Percentiles rank a stretch among this genome's conserved stretches.
Conservation (phyloP, 495 filamentous ascomycete species). For the Aspergillus indologenus region DNA sequence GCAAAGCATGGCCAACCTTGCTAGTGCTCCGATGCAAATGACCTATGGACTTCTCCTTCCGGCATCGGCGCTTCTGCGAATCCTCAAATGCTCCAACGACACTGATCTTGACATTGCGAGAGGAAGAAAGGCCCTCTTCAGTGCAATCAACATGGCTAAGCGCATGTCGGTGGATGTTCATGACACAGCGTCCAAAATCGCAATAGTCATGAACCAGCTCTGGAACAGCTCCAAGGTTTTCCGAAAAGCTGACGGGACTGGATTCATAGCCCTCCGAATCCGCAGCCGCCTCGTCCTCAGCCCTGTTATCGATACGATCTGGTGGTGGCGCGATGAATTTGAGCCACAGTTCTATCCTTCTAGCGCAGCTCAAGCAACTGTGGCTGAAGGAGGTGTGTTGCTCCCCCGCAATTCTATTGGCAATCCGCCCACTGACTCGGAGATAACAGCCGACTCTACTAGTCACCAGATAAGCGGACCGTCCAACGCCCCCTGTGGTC, state of each 20-base stretch:
- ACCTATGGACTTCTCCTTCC: constrained; percentile 34
- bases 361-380: constrained; percentile 14
- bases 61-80: constrained; percentile 34
- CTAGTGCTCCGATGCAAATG: constrained; percentile 32
- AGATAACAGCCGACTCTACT: constrained; percentile 13
- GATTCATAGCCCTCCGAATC: constrained; percentile 38
- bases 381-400: constrained; percentile 16
- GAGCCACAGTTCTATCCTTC: constrained; percentile 27
- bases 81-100: constrained; percentile 35
- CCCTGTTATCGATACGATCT: constrained; percentile 43
- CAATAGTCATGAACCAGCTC: constrained; percentile 34
- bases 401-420: neutral
- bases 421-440: constrained; percentile 3
- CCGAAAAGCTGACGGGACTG: constrained; percentile 38
- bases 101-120: constrained; percentile 32
- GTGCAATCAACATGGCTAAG: constrained; percentile 37
- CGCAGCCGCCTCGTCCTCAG: constrained; percentile 42
- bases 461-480: constrained; percentile 12
- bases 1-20: constrained; percentile 20
- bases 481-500: neutral
- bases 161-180: constrained; percentile 38
- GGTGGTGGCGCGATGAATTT: constrained; percentile 52
- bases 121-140: constrained; percentile 33
- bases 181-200: constrained; percentile 35
- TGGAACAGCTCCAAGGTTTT: constrained; percentile 49